Conservation (phyloP, 805 yeast genomes). For the Yarrowia bubula region DNA sequence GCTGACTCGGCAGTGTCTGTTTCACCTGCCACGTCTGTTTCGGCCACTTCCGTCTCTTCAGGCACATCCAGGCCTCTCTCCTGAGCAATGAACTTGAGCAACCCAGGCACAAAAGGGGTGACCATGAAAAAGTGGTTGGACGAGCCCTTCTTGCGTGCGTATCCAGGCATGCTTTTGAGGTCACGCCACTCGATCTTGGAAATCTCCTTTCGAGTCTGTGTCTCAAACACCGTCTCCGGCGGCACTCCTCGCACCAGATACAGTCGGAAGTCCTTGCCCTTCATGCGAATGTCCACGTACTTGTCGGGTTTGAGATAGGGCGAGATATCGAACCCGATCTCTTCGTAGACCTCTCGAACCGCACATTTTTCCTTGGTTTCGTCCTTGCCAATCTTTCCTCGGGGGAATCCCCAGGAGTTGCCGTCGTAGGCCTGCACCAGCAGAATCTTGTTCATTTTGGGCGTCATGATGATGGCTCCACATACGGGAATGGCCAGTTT, state of each 20-base stretch:
- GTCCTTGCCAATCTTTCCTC: conserved; percentile 93
- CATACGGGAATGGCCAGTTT: conserved; percentile 91
- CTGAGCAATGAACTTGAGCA: conserved; percentile 38
- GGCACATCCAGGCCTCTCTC: conserved; percentile 33
- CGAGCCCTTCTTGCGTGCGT: conserved; percentile 29
- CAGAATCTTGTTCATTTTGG: conserved; percentile 63
- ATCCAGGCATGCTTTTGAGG: conserved; percentile 38
- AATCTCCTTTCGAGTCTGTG: conserved; percentile 86
- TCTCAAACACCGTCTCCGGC: conserved; percentile 69
- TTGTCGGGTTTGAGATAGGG: conserved; percentile 66
- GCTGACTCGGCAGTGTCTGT: conserved; percentile 34
- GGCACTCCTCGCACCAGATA: conserved; percentile 77
- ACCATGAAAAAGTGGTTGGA: conserved; percentile 39
- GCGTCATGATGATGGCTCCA: conserved; percentile 86
- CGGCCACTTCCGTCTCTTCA: neutral
- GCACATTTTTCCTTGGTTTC: conserved; percentile 90
- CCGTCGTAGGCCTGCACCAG: conserved; percentile 80
- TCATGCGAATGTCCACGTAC: conserved; percentile 74
- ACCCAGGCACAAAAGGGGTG: conserved; percentile 41
- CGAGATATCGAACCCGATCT: conserved; percentile 83
- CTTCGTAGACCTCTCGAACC: conserved; percentile 86
- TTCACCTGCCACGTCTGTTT: conserved; percentile 33
- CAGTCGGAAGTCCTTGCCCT: conserved; percentile 82
- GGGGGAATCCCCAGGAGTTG: conserved; percentile 89
- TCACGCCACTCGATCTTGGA: conserved; percentile 71